phyloP scores from a whole-genome alignment of 345 rosid genomes.

The Eucalyptus regnans region DNA sequence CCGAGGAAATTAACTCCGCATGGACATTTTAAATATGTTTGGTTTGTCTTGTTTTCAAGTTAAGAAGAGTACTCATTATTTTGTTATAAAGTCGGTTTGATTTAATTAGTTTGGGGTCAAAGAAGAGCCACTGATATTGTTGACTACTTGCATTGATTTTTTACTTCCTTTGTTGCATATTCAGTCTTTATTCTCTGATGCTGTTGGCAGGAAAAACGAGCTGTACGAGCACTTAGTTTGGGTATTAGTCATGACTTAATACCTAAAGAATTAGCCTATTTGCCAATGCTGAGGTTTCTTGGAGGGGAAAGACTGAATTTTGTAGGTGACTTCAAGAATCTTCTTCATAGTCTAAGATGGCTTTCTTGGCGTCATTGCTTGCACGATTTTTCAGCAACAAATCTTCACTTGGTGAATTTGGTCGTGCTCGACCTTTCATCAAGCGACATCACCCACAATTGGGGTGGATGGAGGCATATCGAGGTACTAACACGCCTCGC shows the following conservation, averaged over 20 bases:
- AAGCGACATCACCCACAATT: not conserved
- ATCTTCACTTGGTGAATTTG: not conserved
- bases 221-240: not conserved
- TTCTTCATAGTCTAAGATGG: not conserved
- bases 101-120: not conserved
- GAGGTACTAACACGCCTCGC: not conserved
- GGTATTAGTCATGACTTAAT: not conserved
- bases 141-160: not conserved
- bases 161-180: not conserved
- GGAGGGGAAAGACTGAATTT: not conserved
- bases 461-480: not conserved
- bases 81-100: not conserved
- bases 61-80: not conserved
- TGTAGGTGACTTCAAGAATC: not conserved
- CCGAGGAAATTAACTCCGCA: not conserved
- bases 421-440: not conserved
- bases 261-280: not conserved
- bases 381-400: accelerated
- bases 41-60: not conserved
- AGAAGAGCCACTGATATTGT: not conserved
- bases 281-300: not conserved
- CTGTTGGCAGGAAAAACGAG: not conserved
- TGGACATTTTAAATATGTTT: not conserved
- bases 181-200: not conserved
- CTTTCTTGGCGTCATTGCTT: not conserved